A percentile compares a stretch with the other conserved stretches of the same genome.
phyloP scores from a whole-genome alignment of 2,329 filamentous ascomycete genomes.

The Verruconis gallopava region DNA sequence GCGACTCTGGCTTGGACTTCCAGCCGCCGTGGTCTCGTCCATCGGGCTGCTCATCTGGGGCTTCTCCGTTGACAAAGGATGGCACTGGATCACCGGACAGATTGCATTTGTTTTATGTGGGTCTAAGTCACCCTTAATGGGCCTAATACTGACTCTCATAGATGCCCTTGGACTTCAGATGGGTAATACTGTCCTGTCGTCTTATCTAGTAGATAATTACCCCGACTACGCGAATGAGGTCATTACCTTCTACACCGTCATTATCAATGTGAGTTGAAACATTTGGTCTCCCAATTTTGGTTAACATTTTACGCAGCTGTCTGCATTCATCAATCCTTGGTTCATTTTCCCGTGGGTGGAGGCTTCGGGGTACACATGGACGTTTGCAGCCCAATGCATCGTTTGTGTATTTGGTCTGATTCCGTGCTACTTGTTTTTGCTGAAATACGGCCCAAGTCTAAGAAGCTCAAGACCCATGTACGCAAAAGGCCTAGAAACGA shows the following conservation, averaged over 20 bases:
- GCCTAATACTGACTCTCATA: slow-evolving; percentile 15
- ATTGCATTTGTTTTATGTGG: slow-evolving; percentile 42
- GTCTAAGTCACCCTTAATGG: slow-evolving; percentile 13
- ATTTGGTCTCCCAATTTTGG: no score
- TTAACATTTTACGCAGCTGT: no score
- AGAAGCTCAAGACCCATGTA: no score
- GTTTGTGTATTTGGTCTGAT: slow-evolving; percentile 18
- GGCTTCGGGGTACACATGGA: slow-evolving; percentile 17
- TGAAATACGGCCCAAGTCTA: slow-evolving; percentile 16
- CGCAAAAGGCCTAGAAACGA: no score
- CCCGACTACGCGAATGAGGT: slow-evolving; percentile 37
- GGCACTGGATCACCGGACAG: slow-evolving; percentile 46
- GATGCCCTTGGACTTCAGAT: slow-evolving; percentile 44
- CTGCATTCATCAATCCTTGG: slow-evolving; percentile 16
- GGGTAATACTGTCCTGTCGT: slow-evolving; percentile 40
- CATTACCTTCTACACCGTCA: slow-evolving; percentile 16
- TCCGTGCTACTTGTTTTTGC: slow-evolving; percentile 15
- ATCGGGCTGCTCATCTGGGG: slow-evolving; percentile 43
- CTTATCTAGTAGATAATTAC: slow-evolving; percentile 44
- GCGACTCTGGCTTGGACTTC: slow-evolving; percentile 44
- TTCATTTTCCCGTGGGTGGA: slow-evolving; percentile 19
- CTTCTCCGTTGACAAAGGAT: slow-evolving; percentile 37
- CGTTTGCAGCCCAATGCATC: slow-evolving; percentile 19
- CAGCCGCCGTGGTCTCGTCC: slow-evolving; percentile 35
- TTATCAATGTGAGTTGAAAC: no score